Percentiles rank a stretch among this genome's conserved stretches.
Conservation (phyloP, 441 rosid genomes). For the Mallotus repandus region DNA sequence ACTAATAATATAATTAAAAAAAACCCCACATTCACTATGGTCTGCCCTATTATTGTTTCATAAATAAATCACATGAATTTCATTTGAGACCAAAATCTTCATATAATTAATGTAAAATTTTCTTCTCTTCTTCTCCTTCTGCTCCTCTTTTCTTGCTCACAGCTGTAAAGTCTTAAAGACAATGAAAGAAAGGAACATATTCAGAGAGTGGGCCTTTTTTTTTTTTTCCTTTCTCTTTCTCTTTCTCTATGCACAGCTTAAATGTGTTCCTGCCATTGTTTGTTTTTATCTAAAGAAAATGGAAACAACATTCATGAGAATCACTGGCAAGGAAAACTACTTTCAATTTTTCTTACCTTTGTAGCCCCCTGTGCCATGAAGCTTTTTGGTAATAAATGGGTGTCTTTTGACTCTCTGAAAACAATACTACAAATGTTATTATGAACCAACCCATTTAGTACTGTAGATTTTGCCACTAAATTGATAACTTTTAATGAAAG, state of each 20-base stretch:
- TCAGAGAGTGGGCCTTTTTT: slow-evolving; percentile 18
- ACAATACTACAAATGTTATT: neutral
- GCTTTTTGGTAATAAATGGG: slow-evolving; percentile 1
- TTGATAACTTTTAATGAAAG: neutral
- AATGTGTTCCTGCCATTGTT: neutral
- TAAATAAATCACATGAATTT: slow-evolving; percentile 22
- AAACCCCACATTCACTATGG: too few species aligned
- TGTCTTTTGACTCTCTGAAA: slow-evolving; percentile 7
- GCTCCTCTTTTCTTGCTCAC: slow-evolving; percentile 18
- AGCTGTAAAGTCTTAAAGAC: slow-evolving; percentile 52
- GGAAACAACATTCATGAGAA: slow-evolving; percentile 1
- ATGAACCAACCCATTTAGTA: neutral
- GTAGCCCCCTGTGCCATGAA: neutral
- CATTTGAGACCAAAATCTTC: slow-evolving; percentile 19
- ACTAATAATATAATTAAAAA: too few species aligned
- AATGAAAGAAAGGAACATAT: slow-evolving; percentile 22
- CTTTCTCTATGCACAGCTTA: neutral
- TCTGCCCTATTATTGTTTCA: slow-evolving; percentile 6
- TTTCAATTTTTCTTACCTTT: slow-evolving; percentile 4
- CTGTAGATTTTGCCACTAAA: neutral
- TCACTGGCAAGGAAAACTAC: neutral
- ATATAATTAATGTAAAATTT: slow-evolving; percentile 8
- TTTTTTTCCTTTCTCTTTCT: neutral
- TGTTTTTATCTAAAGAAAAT: slow-evolving; percentile 1
- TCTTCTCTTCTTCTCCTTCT: slow-evolving; percentile 1